phyloP scores from a whole-genome alignment of 176 grass and related monocot species.

The Tuctoria greenei region DNA sequence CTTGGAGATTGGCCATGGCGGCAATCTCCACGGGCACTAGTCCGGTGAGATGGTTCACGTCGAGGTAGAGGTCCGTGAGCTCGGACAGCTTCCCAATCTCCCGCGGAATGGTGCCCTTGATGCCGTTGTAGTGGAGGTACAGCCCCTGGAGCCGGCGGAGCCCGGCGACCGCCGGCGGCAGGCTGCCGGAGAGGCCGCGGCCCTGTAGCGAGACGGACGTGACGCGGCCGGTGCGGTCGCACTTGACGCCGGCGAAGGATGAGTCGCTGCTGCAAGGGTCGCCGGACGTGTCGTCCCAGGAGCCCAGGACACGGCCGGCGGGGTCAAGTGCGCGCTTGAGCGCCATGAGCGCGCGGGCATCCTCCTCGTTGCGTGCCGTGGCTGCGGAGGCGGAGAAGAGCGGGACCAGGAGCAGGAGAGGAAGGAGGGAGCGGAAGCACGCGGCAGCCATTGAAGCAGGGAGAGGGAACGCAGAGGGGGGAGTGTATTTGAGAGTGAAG shows the following conservation, averaged over 20 bases:
- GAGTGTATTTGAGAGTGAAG: too few relatives aligned
- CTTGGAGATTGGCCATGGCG: constrained; percentile 67
- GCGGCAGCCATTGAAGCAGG: constrained; percentile 31
- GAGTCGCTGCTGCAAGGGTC: constrained; percentile 60
- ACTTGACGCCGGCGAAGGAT: constrained; percentile 68
- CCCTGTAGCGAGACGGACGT: constrained; percentile 78
- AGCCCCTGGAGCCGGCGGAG: constrained; percentile 68
- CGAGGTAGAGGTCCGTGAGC: constrained; percentile 85
- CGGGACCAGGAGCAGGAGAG: neutral
- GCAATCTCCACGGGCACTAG: constrained; percentile 67
- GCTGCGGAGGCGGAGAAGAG: neutral
- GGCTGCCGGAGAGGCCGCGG: constrained; percentile 62
- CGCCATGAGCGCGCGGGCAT: constrained; percentile 52
- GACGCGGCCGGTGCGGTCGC: constrained; percentile 63
- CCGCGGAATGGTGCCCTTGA: constrained; percentile 69
- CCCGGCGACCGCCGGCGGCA: constrained; percentile 62
- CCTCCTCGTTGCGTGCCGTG: constrained; percentile 29
- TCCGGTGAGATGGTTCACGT: constrained; percentile 72
- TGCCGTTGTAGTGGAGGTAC: constrained; percentile 91
- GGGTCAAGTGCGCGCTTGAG: constrained; percentile 69
- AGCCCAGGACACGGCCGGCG: constrained; percentile 46
- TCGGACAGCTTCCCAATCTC: constrained; percentile 64
- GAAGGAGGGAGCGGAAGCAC: neutral
- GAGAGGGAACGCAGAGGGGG: too few relatives aligned
- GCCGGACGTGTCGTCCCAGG: constrained; percentile 50